A percentile compares a stretch with the other conserved stretches of the same genome.
phyloP scores from a whole-genome alignment of 495 filamentous ascomycete species.

The Penicillium atrosanguineum region DNA sequence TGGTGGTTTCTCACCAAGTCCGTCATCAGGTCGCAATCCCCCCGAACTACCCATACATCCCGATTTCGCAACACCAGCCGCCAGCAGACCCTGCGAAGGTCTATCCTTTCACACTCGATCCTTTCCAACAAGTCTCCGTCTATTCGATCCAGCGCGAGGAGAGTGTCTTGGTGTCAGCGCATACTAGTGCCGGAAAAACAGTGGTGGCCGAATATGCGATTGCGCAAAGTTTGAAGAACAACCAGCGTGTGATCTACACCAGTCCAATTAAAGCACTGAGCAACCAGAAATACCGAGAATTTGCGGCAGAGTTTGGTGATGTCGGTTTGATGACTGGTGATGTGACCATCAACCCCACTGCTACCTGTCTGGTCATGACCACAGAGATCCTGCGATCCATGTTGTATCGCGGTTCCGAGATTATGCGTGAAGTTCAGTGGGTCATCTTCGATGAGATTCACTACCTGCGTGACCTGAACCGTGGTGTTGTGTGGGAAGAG shows the following conservation, averaged over 20 bases:
- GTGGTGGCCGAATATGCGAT: constrained; percentile 98
- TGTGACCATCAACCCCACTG: constrained; percentile 98
- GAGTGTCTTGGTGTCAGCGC: constrained; percentile 93
- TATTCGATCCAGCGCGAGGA: constrained; percentile 91
- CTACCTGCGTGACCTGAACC: constrained; percentile 78
- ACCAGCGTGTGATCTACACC: constrained; percentile 98
- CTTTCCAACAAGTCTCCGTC: constrained; percentile 92
- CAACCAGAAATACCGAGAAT: constrained; percentile 98
- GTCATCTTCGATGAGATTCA: constrained; percentile 98
- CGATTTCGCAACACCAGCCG: constrained; percentile 84
- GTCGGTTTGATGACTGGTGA: constrained; percentile 98
- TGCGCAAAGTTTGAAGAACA: constrained; percentile 92
- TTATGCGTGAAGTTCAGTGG: constrained; percentile 98
- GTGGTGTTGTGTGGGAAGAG: constrained; percentile 98
- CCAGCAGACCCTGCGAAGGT: constrained; percentile 78
- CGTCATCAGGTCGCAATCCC: constrained; percentile 96
- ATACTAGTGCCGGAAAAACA: constrained; percentile 97
- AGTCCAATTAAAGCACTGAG: constrained; percentile 98
- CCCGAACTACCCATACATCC: constrained; percentile 88
- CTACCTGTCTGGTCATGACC: constrained; percentile 97
- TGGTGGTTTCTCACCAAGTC: constrained; percentile 92
- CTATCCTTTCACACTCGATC: constrained; percentile 90
- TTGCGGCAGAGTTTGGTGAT: constrained; percentile 91
- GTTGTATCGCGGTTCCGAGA: constrained; percentile 96
- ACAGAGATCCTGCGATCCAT: constrained; percentile 99